A percentile compares a stretch with the other conserved stretches of the same genome.
phyloP scores from a whole-genome alignment of 1,284 basidiomycete species.

The Sparassis latifolia region DNA sequence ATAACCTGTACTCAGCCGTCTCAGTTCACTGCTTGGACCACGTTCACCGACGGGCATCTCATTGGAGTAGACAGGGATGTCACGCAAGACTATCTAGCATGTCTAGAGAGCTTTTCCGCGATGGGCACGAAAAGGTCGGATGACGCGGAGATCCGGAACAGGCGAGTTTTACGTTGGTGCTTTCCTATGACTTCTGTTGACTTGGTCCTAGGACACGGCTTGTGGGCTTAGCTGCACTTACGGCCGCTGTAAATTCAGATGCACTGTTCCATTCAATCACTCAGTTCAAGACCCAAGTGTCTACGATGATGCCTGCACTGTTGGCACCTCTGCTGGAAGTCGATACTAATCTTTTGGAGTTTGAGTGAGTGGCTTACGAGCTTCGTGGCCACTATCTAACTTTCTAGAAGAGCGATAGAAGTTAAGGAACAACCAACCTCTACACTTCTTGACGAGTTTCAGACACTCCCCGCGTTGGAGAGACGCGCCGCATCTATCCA shows the following conservation, averaged over 20 bases:
- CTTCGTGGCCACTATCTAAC: conserved; percentile 3
- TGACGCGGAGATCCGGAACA: conserved; percentile 64
- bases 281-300: conserved; percentile 72
- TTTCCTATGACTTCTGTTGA: not conserved
- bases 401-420: conserved; percentile 39
- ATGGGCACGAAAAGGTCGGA: conserved; percentile 47
- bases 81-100: conserved; percentile 67
- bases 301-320: conserved; percentile 70
- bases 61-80: conserved; percentile 72
- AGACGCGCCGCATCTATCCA: conserved; percentile 84
- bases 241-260: conserved; percentile 80
- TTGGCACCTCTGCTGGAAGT: conserved; percentile 66
- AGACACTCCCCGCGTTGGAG: conserved; percentile 67
- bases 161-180: conserved; percentile 32
- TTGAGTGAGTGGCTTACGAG: conserved; percentile 55
- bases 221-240: conserved; percentile 81
- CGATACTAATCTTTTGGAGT: conserved; percentile 53
- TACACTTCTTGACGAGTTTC: conserved; percentile 76
- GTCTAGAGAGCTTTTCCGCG: conserved; percentile 62
- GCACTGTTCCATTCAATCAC: conserved; percentile 73
- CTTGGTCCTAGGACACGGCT: conserved; percentile 61
- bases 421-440: conserved; percentile 67
- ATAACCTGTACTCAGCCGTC: not conserved
- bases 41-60: conserved; percentile 80
- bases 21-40: conserved; percentile 90